phyloP scores from a whole-genome alignment of 2,329 filamentous ascomycete genomes.

The Colletotrichum costaricense region DNA sequence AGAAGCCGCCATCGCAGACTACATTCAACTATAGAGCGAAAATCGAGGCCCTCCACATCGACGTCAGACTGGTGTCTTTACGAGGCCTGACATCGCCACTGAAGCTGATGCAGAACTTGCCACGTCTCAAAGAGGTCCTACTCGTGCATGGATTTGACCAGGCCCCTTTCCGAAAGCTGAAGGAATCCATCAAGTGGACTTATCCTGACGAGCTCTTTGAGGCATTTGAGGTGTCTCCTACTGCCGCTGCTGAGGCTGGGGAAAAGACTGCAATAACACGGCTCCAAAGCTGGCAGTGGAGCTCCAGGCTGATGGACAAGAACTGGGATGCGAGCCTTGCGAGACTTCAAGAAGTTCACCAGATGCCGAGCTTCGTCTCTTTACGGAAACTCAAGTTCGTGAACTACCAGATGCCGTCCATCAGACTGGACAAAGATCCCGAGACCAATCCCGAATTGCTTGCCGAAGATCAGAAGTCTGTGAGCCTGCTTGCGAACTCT shows the following conservation, averaged over 20 bases:
- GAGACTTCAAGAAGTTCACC: constrained; percentile 65
- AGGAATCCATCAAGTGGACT: constrained; percentile 72
- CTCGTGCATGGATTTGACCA: constrained; percentile 78
- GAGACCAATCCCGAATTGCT: constrained; percentile 55
- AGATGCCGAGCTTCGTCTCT: constrained; percentile 64
- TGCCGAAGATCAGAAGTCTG: constrained; percentile 44
- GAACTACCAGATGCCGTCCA: constrained; percentile 70
- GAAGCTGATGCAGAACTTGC: constrained; percentile 72
- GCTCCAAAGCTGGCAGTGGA: constrained; percentile 72
- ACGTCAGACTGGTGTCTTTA: constrained; percentile 72
- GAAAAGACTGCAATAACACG: constrained; percentile 46
- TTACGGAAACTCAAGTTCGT: constrained; percentile 70
- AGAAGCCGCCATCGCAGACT: constrained; percentile 60
- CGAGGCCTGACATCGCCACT: constrained; percentile 59
- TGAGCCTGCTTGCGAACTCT: constrained; percentile 56
- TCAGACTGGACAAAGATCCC: constrained; percentile 46
- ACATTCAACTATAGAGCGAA: constrained; percentile 76
- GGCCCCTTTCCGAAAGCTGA: constrained; percentile 71
- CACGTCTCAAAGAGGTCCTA: constrained; percentile 75
- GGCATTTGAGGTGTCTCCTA: constrained; percentile 62
- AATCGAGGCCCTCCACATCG: constrained; percentile 76
- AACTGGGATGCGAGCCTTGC: constrained; percentile 49
- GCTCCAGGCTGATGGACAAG: constrained; percentile 59
- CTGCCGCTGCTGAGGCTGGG: constrained; percentile 53
- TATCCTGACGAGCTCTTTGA: constrained; percentile 76